phyloP scores from a whole-genome alignment of 495 filamentous ascomycete species.

The Aspergillus egyptiacus region DNA sequence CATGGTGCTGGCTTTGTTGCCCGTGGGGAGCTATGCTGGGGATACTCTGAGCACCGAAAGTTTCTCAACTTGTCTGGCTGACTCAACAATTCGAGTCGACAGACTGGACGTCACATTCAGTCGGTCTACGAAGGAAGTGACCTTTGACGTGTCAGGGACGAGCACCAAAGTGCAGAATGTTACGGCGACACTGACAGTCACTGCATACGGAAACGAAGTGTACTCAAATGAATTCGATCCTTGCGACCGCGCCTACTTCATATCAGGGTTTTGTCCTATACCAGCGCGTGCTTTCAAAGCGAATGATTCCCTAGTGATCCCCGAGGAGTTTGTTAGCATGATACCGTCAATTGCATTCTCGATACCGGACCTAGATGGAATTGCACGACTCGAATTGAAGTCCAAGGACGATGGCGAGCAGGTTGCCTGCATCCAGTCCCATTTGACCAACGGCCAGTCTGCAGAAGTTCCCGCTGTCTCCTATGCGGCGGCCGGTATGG shows the following conservation, averaged over 20 bases:
- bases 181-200: slow-evolving; percentile 68
- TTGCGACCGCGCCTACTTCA: slow-evolving; percentile 58
- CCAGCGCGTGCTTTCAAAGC: slow-evolving; percentile 70
- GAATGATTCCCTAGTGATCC: slow-evolving; percentile 61
- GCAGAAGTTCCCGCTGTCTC: slow-evolving; percentile 66
- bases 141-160: slow-evolving; percentile 78
- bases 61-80: slow-evolving; percentile 66
- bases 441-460: slow-evolving; percentile 83
- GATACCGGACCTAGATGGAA: slow-evolving; percentile 83
- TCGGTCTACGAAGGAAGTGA: slow-evolving; percentile 60
- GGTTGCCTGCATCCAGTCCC: slow-evolving; percentile 78
- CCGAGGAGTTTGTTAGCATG: slow-evolving; percentile 58
- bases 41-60: slow-evolving; percentile 76
- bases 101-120: slow-evolving; percentile 75
- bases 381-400: slow-evolving; percentile 72
- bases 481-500: slow-evolving; percentile 79
- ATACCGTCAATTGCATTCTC: slow-evolving; percentile 90
- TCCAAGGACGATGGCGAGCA: slow-evolving; percentile 51
- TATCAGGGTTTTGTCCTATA: slow-evolving; percentile 76
- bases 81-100: slow-evolving; percentile 63
- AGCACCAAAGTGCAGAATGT: slow-evolving; percentile 74
- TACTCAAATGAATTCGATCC: slow-evolving; percentile 80
- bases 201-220: slow-evolving; percentile 78
- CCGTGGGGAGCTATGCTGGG: slow-evolving; percentile 44
- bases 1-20: slow-evolving; percentile 33